These are phyloP conservation scores for Leucocoprinus sp. DNA, from an alignment of 768 basidiomycete genomes.

Conservation along the genomic window DNA sequence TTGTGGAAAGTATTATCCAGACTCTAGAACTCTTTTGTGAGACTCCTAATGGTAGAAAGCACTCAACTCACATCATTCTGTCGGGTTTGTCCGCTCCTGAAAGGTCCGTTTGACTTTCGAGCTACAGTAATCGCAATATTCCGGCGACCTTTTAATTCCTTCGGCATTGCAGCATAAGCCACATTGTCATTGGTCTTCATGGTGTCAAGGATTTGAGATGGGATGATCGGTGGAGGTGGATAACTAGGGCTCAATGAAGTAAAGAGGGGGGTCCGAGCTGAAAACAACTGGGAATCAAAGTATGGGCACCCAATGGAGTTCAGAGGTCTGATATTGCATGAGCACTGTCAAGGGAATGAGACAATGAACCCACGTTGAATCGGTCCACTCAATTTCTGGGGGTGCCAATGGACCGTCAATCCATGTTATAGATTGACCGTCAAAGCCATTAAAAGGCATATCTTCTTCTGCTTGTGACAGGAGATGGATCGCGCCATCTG, in stretches of 20 bases:
- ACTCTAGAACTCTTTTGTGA: conserved; percentile 1
- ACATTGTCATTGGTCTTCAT: conserved; percentile 88
- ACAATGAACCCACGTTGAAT: conserved; percentile 54
- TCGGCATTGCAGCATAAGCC: conserved; percentile 83
- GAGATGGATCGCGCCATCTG: conserved; percentile 76
- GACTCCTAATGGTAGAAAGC: not conserved
- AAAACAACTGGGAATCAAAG: conserved; percentile 69
- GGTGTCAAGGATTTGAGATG: conserved; percentile 61
- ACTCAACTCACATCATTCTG: conserved; percentile 33
- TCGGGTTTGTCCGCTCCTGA: conserved; percentile 72
- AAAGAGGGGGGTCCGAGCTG: conserved; percentile 50
- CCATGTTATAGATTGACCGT: conserved; percentile 82
- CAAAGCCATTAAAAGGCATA: conserved; percentile 82
- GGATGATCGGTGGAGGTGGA: conserved; percentile 72
- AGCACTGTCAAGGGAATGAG: not conserved
- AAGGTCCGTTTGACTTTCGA: conserved; percentile 58
- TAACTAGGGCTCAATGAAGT: conserved; percentile 34
- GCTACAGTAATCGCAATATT: conserved; percentile 57
- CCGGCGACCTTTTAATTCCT: conserved; percentile 75
- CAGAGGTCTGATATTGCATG: conserved; percentile 51
- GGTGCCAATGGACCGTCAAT: conserved; percentile 63
- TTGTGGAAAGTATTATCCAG: conserved; percentile 47
- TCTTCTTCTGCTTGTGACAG: conserved; percentile 64
- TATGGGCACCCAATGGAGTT: conserved; percentile 85
- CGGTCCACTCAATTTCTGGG: conserved; percentile 73